Evolutionary conservation across 2,329 filamentous ascomycete genomes (phyloP).

Genomic region (Penicillium nordicum): DNA sequence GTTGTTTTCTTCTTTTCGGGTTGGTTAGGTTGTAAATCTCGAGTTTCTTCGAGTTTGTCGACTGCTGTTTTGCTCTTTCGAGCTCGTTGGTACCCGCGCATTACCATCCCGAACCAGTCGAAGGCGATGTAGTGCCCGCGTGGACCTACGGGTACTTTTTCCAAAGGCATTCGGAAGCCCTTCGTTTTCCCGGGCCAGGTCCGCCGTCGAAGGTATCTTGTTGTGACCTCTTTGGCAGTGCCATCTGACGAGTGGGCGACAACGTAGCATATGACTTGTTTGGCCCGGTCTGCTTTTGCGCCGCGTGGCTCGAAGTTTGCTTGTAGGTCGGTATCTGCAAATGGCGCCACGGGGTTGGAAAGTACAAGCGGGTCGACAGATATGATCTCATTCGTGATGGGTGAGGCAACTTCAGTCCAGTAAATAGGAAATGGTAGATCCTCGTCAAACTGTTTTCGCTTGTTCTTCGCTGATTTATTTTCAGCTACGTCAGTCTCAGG

Average conservation of each 20-base stretch:
- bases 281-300: conserved; percentile 75
- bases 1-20: conserved; percentile 69
- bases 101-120: conserved; percentile 83
- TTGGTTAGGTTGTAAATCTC: conserved; percentile 69
- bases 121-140: conserved; percentile 74
- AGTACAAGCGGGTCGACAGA: conserved; percentile 72
- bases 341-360: conserved; percentile 63
- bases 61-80: conserved; percentile 58
- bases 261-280: conserved; percentile 87
- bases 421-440: conserved; percentile 84
- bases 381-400: conserved; percentile 72
- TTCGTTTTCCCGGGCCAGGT: conserved; percentile 87
- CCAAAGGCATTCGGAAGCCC: conserved; percentile 70
- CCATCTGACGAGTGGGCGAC: conserved; percentile 79
- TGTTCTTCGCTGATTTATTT: conserved; percentile 38
- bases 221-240: conserved; percentile 90
- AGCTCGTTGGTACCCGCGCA: conserved; percentile 66
- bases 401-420: conserved; percentile 87
- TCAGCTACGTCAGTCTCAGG: conserved; percentile 21
- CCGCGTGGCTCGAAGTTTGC: conserved; percentile 79
- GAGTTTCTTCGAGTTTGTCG: conserved; percentile 75
- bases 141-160: conserved; percentile 75
- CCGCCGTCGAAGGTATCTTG: conserved; percentile 79
- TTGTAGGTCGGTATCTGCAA: conserved; percentile 62
- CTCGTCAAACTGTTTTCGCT: conserved; percentile 59